Evolutionary conservation across 2,329 filamentous ascomycete species (phyloP), one percentile per base, ranked within the genome.

Genomic region (Colletotrichum theobromicola): DNA sequence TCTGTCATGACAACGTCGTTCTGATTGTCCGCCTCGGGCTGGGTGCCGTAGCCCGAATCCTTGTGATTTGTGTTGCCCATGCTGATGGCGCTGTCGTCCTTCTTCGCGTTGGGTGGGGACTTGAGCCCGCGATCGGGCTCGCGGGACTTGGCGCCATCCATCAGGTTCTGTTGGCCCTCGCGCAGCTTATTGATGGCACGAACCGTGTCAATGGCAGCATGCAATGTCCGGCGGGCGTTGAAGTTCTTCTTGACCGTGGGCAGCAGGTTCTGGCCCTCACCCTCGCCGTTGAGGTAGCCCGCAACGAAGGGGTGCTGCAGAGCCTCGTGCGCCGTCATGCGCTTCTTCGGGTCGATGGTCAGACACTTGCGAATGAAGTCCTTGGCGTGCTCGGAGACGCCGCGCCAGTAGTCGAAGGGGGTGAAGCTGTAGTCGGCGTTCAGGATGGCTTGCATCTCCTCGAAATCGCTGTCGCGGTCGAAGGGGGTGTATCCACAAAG

Each of bases 361-460:
- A 99, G 89, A 82, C 97, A 99, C 77, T 92, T 90, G 79, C 93
- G 92, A 86, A 99, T 98, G 84, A 99, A 99, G 79, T 98, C 94
- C 80, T 97, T 94, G 55, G 96, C 94, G 63, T 92, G 90, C 67
- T 93, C 89, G 28, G 95, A 98, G 76, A 99, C 96, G 75, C 95
- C 95, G 76, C 96, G 94, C 97, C 97, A 99, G 89, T 98, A 98
- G 83, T 98, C 96, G 76, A 94, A 86, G 2, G 97, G 97, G 5
- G 95, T 96, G 85, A 98, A 99, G 81, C 92, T 94, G 88, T 98
- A 99, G 87, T 98, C 96, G 74, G 97, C 97, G 76, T 95, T 94
- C 71, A 98, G 91, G 82, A 99, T 99, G 79, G 97, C 97, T 87
- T 98, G 96, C 96, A 99, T 98, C 87, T 99, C 97, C 87, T 99